phyloP scores from a whole-genome alignment of 2,329 filamentous ascomycete genomes.

The Colletotrichum australisinense region DNA sequence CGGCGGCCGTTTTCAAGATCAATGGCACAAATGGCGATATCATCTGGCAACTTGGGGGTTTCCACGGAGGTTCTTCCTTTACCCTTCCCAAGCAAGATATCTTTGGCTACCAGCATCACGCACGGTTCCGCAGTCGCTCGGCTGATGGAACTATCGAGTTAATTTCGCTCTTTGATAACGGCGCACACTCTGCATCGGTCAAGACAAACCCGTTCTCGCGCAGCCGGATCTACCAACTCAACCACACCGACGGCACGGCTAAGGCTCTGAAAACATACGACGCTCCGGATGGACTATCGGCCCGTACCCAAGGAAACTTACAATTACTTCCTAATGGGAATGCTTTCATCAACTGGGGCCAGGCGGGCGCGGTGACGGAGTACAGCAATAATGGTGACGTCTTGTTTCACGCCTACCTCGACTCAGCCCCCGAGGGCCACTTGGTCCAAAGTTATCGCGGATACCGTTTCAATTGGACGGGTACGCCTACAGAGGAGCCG shows the following conservation, averaged over 20 bases:
- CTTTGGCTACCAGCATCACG: constrained; percentile 65
- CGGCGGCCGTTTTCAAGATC: constrained; percentile 58
- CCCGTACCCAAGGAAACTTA: constrained; percentile 39
- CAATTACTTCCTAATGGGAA: constrained; percentile 53
- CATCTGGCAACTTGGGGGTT: constrained; percentile 65
- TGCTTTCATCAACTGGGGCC: constrained; percentile 60
- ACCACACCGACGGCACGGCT: constrained; percentile 29
- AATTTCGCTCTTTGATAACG: constrained; percentile 66
- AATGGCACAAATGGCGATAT: constrained; percentile 59
- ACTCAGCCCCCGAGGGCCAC: constrained; percentile 34
- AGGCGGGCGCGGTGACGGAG: constrained; percentile 61
- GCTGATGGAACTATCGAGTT: constrained; percentile 59
- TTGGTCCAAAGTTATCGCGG: constrained; percentile 42
- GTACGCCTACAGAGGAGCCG: constrained; percentile 33
- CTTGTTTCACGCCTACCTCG: constrained; percentile 36
- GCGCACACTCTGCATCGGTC: constrained; percentile 39
- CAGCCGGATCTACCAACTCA: constrained; percentile 34
- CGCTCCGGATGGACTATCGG: constrained; percentile 29
- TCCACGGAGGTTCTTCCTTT: constrained; percentile 50
- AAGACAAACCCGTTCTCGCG: constrained; percentile 23
- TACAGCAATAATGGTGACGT: constrained; percentile 43
- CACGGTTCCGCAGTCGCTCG: constrained; percentile 52
- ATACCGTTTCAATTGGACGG: constrained; percentile 39
- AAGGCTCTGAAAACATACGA: constrained; percentile 24
- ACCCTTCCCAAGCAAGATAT: constrained; percentile 47